Base-by-base conservation (phyloP, 1,284 basidiomycete genomes). In the Cutaneotrichosporon curvatum region DNA sequence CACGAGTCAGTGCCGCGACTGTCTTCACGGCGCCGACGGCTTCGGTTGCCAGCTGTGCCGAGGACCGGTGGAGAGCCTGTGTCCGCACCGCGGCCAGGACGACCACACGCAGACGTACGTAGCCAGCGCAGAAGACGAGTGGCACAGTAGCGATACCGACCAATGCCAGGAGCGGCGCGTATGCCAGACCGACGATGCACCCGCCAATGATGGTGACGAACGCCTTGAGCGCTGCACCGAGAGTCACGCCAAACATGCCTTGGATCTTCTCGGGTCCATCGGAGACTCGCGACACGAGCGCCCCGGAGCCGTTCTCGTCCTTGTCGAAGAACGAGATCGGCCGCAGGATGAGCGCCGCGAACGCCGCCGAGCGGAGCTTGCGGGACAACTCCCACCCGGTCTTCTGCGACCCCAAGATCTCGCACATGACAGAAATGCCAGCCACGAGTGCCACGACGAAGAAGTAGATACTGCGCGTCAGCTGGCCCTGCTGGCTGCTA, bases 11-110 rank as follows among this genome's bases (percentile, higher is more conserved):
- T 2, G 85, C 81, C 1, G 91, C 91, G 23, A 98, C 91, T 4
- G 94, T 96, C n/a, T 89, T 81, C 62, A 98, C 95, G 4, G 91
- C 78, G 6, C 80, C 85, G 15, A 90, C 89, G 21, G 91, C 90
- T 71, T 97, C 94, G 40, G 76, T 76, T 22, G 94, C 94, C 21
- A 92, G 71, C 58, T 94, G 89, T 15, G 92, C 88, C 16, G 86
- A 88, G 4, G 73, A 73, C 57, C 85, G 84, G 66, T 98, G 90
- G 0, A 84, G 77, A 60, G 79, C 79, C 74, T 91, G 92, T 75
- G 91, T 92, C 56, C 76, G 74, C 66, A 88, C 81, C 62, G 94
- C 89, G 71, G 92, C 92, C 56, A 91, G 74, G 0, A 91, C 72
- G 43, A 76, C 76, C 18, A 79, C 68, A 33, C 71, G 63, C 22